These are phyloP conservation scores for Myriosclerotinia curreyana DNA, from an alignment of 2,329 filamentous ascomycete species.

Conservation along the genomic window DNA sequence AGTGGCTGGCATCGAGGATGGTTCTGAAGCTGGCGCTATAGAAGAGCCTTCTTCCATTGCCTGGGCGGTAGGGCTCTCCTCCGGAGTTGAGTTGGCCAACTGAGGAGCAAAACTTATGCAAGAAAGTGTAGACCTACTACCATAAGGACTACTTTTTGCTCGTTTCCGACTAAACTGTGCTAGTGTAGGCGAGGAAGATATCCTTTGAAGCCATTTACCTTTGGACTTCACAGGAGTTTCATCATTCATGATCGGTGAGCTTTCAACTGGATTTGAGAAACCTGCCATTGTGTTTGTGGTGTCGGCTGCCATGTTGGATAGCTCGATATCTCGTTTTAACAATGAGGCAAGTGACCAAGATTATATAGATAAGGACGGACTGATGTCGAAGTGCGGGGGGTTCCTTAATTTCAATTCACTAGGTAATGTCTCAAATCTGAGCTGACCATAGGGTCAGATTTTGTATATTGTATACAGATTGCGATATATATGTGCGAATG, in stretches of 20 bases:
- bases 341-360: constrained; percentile 4
- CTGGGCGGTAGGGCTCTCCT: constrained; percentile 31
- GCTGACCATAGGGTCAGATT: constrained; percentile 13
- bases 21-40: constrained; percentile 28
- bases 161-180: constrained; percentile 35
- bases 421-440: constrained; percentile 6
- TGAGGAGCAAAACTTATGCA: constrained; percentile 37
- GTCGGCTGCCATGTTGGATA: background rate
- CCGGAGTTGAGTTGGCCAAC: constrained; percentile 28
- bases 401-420: constrained; percentile 7
- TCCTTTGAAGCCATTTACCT: constrained; percentile 38
- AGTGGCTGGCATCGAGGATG: constrained; percentile 29
- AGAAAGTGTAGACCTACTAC: constrained; percentile 34
- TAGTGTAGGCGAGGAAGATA: constrained; percentile 40
- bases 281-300: background rate
- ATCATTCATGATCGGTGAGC: background rate
- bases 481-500: constrained; percentile 3
- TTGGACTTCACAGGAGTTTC: constrained; percentile 33
- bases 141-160: constrained; percentile 38
- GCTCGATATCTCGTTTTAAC: background rate
- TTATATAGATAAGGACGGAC: constrained; percentile 7
- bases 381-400: background rate
- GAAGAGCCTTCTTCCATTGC: constrained; percentile 34
- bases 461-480: background rate
- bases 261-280: constrained; percentile 4